Percentiles rank a stretch among this genome's conserved stretches.
phyloP scores from a whole-genome alignment of 371 early-diverging fungal genomes.

The Mortierella sp. region DNA sequence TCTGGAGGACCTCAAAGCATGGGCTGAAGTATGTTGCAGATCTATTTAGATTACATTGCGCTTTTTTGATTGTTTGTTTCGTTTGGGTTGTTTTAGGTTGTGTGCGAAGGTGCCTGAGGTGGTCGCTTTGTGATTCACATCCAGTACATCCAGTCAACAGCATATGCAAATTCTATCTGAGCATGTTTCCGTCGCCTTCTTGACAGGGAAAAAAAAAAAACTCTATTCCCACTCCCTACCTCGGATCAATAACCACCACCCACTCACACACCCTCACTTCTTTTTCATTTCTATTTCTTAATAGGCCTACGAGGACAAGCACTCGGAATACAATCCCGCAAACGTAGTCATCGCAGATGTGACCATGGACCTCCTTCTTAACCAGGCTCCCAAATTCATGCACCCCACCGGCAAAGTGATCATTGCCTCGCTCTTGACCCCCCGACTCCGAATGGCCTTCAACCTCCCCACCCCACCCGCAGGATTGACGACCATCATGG shows the following conservation, averaged over 20 bases:
- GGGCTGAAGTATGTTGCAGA: constrained; percentile 53
- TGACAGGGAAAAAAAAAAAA: no score
- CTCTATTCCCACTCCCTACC: neutral
- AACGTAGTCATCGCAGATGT: constrained; percentile 54
- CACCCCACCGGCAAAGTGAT: constrained; percentile 36
- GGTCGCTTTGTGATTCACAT: no score
- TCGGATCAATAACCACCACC: no score
- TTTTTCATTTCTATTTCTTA: neutral
- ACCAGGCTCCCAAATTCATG: constrained; percentile 37
- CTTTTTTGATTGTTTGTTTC: neutral
- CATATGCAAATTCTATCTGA: no score
- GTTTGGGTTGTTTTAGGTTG: neutral
- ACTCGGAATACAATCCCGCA: constrained; percentile 32
- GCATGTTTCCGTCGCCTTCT: no score
- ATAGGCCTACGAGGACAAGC: constrained; percentile 43
- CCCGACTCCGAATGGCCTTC: constrained; percentile 50
- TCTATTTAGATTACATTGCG: neutral
- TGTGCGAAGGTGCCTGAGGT: no score
- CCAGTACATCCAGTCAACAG: no score
- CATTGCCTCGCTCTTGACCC: constrained; percentile 43
- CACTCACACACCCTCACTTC: neutral
- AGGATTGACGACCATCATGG: constrained; percentile 21
- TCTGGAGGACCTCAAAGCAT: constrained; percentile 52
- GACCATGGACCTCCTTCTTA: constrained; percentile 55
- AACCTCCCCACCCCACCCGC: constrained; percentile 40